Base-by-base conservation (phyloP, 139 green algal species). In the Astrephomene gubernaculifera region DNA sequence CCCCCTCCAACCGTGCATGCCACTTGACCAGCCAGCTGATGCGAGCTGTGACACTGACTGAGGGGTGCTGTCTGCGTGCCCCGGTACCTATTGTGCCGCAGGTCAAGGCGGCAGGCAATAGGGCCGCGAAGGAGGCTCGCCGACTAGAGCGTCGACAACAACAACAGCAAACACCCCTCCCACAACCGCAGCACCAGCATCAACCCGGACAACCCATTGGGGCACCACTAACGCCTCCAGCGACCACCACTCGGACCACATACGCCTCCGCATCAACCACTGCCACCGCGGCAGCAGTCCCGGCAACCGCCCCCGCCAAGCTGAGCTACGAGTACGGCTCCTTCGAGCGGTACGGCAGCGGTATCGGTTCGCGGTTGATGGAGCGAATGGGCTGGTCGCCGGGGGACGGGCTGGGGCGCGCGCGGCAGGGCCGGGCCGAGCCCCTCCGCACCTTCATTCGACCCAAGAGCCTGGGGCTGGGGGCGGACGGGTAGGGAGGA, bases 341-440 rank as follows among this genome's bases (percentile, higher is more conserved):
- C 6, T 92, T 92, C 64, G 89, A 92, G 83, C 82, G 60, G 5
- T 73, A 83, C 60, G 88, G 83, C 31, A 81, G 8, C 0, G 85
- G 81, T 86, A 88, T 91, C 31, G 90, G 90, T 0, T 89, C 81
- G 4, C 57, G 85, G 75, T 44, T 93, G 25, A 86, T 93, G 85
- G 80, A 14, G 29, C 36, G 45, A 17, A 91, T 90, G 90, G 90
- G 87, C 27, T 91, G 90, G 90, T 5, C 29, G 7, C 81, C 84
- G 65, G 87, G 87, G 7, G 44, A 81, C 35, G 87, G 87, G 0
- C 45, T 91, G 41, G 87, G 87, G 12, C 31, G 85, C 31, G 73
- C 65, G 29, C 45, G 83, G 57, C 87, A 91, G 81, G 90, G 90
- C 25, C 53, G 76, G 39, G 43, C 85, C 29, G 87, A 90, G 76